Evolutionary conservation across 177 flowering plant species (phyloP).

Genomic region (Vitis hybrid): DNA sequence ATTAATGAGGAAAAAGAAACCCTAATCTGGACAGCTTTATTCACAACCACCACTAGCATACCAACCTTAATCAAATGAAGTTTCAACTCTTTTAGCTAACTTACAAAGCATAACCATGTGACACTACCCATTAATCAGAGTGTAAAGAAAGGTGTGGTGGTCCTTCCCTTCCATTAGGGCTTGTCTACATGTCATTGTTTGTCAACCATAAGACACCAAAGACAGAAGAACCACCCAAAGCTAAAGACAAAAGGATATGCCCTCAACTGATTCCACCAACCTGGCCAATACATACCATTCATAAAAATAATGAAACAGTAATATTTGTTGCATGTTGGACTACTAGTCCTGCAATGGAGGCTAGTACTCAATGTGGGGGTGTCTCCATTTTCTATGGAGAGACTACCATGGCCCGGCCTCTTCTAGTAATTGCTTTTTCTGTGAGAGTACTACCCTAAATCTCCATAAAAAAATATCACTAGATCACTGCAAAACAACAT

Average conservation of each 20-base stretch:
- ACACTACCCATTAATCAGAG: conserved; percentile 20
- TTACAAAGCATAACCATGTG: conserved; percentile 46
- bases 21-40: conserved; percentile 16
- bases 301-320: conserved; percentile 5
- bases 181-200: conserved; percentile 32
- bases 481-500: too few relatives aligned
- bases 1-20: neutral
- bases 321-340: conserved; percentile 6
- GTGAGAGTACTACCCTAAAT: too few relatives aligned
- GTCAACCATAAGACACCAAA: conserved; percentile 21
- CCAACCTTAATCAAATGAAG: conserved; percentile 29
- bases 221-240: conserved; percentile 36
- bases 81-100: conserved; percentile 23
- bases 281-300: conserved; percentile 18
- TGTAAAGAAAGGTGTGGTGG: conserved; percentile 16
- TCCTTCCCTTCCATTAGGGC: conserved; percentile 25
- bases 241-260: conserved; percentile 37
- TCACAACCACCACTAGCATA: conserved; percentile 14
- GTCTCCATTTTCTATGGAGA: too few relatives aligned
- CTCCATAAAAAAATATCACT: too few relatives aligned
- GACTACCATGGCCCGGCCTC: too few relatives aligned
- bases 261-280: conserved; percentile 35
- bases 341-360: too few relatives aligned
- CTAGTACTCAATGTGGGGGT: too few relatives aligned
- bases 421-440: too few relatives aligned